Conservation (phyloP, 1,284 basidiomycete genomes). For the Leccinum subspadiceum region DNA sequence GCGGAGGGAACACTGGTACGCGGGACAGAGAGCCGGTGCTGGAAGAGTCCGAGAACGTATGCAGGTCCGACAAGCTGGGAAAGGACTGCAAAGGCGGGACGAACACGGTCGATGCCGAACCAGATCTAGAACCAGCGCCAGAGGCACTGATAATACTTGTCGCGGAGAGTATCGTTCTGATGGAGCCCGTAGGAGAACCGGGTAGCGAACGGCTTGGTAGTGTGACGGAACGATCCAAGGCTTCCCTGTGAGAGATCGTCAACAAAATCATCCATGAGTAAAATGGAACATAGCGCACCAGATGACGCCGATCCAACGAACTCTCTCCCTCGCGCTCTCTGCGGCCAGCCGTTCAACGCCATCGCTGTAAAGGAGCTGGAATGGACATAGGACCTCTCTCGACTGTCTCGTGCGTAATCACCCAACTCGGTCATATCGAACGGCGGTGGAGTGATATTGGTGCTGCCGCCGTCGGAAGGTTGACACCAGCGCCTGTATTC, state of each 20-base stretch:
- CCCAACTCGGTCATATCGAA: conserved; percentile 48
- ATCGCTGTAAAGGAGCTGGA: conserved; percentile 84
- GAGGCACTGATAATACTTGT: conserved; percentile 35
- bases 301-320: conserved; percentile 84
- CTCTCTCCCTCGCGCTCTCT: conserved; percentile 79
- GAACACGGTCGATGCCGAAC: conserved; percentile 69
- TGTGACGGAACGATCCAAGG: conserved; percentile 49
- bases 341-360: conserved; percentile 83
- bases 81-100: conserved; percentile 56
- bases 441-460: conserved; percentile 40
- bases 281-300: conserved; percentile 53
- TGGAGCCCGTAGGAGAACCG: conserved; percentile 69
- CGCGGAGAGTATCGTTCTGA: conserved; percentile 65
- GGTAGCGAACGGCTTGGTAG: conserved; percentile 52
- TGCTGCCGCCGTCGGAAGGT: conserved; percentile 24
- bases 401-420: conserved; percentile 39
- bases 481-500: conserved; percentile 16
- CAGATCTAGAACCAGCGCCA: conserved; percentile 27
- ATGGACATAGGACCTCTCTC: conserved; percentile 75
- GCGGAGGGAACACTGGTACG: conserved; percentile 3
- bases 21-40: conserved; percentile 39
- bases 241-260: conserved; percentile 54
- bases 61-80: conserved; percentile 62
- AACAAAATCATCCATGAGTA: not conserved
- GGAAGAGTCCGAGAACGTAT: conserved; percentile 43